phyloP scores from a whole-genome alignment of 75 land plant genomes.

The Pinus albicaulis region DNA sequence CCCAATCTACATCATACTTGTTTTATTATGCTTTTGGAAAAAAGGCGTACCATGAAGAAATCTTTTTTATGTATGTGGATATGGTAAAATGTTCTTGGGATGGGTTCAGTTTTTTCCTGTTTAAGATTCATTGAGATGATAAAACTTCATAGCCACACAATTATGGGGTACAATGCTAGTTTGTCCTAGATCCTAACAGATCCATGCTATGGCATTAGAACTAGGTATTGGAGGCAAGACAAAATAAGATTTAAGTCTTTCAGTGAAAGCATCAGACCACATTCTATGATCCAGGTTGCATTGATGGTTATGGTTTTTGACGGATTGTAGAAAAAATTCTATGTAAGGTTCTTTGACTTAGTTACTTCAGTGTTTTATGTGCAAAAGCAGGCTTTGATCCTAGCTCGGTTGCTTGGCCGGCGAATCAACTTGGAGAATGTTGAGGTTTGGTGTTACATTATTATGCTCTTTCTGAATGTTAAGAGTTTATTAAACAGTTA shows the following conservation, averaged over 20 bases:
- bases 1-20: too few species aligned
- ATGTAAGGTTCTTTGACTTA: background rate
- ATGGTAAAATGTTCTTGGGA: background rate
- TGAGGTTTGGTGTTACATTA: conserved; percentile 24
- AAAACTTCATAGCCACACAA: background rate
- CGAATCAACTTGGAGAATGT: conserved; percentile 52
- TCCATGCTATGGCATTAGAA: background rate
- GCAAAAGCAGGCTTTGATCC: conserved; percentile 62
- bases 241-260: background rate
- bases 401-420: conserved; percentile 70
- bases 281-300: background rate
- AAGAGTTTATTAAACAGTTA: background rate
- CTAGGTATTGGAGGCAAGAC: background rate
- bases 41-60: background rate
- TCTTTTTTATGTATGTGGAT: background rate
- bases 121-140: background rate
- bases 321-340: background rate
- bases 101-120: background rate
- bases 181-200: background rate
- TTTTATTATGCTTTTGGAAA: background rate
- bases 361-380: background rate
- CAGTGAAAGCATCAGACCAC: background rate
- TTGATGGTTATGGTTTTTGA: background rate
- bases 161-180: background rate
- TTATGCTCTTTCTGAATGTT: background rate